Conservation (phyloP, 768 basidiomycete species). For the Tephrocybe sp. region DNA sequence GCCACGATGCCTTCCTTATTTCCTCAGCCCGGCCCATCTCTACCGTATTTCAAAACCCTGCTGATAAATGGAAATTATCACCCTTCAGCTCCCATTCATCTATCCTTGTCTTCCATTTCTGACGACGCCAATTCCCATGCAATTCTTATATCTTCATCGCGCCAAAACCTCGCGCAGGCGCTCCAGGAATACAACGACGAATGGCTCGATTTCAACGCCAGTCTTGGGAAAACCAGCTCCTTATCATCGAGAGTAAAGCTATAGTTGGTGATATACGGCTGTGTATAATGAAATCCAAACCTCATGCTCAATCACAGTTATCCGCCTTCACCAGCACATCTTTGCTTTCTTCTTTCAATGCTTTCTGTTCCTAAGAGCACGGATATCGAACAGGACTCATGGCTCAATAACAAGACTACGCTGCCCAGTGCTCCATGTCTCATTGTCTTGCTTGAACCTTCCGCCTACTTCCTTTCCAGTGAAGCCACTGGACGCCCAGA, state of each 20-base stretch:
- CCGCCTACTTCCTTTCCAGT: conserved; percentile 46
- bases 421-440: conserved; percentile 42
- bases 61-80: conserved; percentile 65
- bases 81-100: conserved; percentile 68
- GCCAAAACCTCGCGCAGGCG: conserved; percentile 36
- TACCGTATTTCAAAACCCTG: conserved; percentile 61
- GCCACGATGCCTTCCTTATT: conserved; percentile 31
- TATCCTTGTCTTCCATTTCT: conserved; percentile 52
- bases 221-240: conserved; percentile 33
- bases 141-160: conserved; percentile 57
- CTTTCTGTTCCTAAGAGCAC: conserved; percentile 35
- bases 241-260: conserved; percentile 47
- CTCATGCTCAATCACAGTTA: conserved; percentile 44
- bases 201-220: conserved; percentile 47
- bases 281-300: too few relatives aligned
- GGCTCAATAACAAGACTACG: conserved; percentile 25
- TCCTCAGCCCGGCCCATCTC: conserved; percentile 33
- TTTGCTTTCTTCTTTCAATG: conserved; percentile 51
- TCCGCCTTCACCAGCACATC: conserved; percentile 59
- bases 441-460: conserved; percentile 62
- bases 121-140: conserved; percentile 31
- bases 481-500: background rate
- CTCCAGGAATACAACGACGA: conserved; percentile 53
- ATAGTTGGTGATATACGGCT: conserved; percentile 47
- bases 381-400: conserved; percentile 16